phyloP scores from a whole-genome alignment of 805 yeast species.

The Wickerhamomyces chambardii region DNA sequence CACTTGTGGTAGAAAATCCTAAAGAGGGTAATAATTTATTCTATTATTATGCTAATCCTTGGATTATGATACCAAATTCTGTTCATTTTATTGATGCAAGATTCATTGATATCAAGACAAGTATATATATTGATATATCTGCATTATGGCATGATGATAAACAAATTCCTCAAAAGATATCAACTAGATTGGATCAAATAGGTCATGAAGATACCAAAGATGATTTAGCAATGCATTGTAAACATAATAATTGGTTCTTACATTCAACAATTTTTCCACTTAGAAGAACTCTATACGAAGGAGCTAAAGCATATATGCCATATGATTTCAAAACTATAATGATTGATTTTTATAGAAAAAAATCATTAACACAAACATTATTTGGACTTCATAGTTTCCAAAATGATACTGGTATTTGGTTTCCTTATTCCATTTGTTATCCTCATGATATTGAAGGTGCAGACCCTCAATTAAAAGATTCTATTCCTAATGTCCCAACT shows the following conservation, averaged over 20 bases:
- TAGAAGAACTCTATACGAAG: constrained; percentile 33
- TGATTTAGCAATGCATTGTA: constrained; percentile 16
- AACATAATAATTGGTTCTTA: constrained; percentile 18
- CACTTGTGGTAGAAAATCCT: constrained; percentile 30
- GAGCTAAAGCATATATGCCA: constrained; percentile 36
- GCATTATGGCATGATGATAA: constrained; percentile 19
- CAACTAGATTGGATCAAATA: too few species aligned
- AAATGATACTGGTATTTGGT: constrained; percentile 34
- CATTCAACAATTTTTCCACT: constrained; percentile 31
- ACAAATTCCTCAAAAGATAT: constrained; percentile 6
- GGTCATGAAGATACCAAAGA: constrained; percentile 3
- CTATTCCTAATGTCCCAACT: constrained; percentile 10
- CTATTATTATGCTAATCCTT: constrained; percentile 41
- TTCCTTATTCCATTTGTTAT: constrained; percentile 30
- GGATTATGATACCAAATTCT: constrained; percentile 33
- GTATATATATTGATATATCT: constrained; percentile 39
- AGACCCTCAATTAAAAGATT: too few species aligned
- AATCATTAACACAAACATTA: neutral
- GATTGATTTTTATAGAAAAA: neutral
- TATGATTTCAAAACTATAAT: constrained; percentile 2
- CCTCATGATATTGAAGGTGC: neutral
- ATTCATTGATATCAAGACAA: constrained; percentile 37
- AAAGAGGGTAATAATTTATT: constrained; percentile 14
- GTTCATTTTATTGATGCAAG: constrained; percentile 23
- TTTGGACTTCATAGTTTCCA: constrained; percentile 26